Conservation (phyloP, 345 rosid species). For the Ricinus communis region DNA sequence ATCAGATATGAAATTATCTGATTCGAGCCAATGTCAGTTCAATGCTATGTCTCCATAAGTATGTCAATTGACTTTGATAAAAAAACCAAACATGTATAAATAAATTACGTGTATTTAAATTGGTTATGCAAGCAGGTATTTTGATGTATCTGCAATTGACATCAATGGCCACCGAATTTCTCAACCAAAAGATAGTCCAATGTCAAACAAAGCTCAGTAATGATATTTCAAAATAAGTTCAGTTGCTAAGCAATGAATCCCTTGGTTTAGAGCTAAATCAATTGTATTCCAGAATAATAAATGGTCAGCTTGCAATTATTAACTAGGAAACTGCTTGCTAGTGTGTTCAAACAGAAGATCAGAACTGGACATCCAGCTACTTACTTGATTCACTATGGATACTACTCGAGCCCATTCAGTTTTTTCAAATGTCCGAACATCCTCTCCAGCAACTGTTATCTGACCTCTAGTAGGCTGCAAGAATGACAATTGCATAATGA, state of each 20-base stretch:
- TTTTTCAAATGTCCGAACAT: conserved; percentile 87
- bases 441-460: conserved; percentile 85
- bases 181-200: not conserved
- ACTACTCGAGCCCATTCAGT: conserved; percentile 86
- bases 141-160: not conserved
- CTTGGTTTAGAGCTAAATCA: conserved; percentile 7
- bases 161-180: not conserved
- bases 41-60: not conserved
- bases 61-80: not conserved
- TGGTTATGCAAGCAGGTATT: conserved; percentile 2
- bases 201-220: not conserved
- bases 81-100: not conserved
- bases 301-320: not conserved
- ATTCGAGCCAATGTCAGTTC: too few species aligned
- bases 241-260: conserved; percentile 1
- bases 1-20: not conserved
- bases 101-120: not conserved
- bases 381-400: conserved; percentile 94
- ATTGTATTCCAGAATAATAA: not conserved
- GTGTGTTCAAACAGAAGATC: not conserved
- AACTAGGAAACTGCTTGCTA: not conserved
- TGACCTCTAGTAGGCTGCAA: conserved; percentile 84
- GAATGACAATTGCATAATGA: conserved; percentile 18
- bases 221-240: not conserved
- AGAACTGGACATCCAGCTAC: conserved; percentile 5